phyloP scores from a whole-genome alignment of 116 monocot genomes.

The Posidonia oceanica region DNA sequence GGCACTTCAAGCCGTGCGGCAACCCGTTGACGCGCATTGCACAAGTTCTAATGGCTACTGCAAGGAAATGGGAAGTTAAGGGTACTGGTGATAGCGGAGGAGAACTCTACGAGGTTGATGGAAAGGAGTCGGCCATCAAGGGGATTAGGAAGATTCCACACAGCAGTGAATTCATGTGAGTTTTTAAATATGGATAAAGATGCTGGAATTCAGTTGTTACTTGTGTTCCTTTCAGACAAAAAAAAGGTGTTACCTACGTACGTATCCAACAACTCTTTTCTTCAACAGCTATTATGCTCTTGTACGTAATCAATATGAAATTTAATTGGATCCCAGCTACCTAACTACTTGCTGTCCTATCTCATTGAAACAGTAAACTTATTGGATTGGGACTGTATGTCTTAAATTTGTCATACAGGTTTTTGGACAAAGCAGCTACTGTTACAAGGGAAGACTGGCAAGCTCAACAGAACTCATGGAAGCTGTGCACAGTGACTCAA shows the following conservation, averaged over 20 bases:
- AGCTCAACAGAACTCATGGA: slow-evolving; percentile 25
- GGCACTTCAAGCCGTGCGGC: slow-evolving; percentile 53
- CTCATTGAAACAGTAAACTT: not conserved
- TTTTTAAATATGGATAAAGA: not conserved
- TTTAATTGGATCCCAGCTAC: no score
- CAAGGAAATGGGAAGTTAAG: slow-evolving; percentile 32
- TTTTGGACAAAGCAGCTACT: slow-evolving; percentile 64
- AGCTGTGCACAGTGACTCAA: slow-evolving; percentile 66
- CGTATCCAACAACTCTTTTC: not conserved
- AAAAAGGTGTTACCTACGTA: not conserved
- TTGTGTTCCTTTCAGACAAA: not conserved
- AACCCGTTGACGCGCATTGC: slow-evolving; percentile 55
- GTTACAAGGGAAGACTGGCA: slow-evolving; percentile 22
- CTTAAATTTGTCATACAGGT: slow-evolving; percentile 17
- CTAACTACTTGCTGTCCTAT: not conserved
- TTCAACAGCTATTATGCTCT: not conserved
- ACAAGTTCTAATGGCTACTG: slow-evolving; percentile 56
- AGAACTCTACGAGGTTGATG: slow-evolving; percentile 49
- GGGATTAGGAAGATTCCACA: slow-evolving; percentile 56
- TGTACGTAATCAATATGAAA: not conserved
- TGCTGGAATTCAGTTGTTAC: not conserved
- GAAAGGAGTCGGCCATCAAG: slow-evolving; percentile 28
- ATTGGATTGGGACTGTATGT: not conserved
- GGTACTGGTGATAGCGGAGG: slow-evolving; percentile 8
- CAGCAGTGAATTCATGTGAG: slow-evolving; percentile 43